These are phyloP conservation scores for Suillus ampliporus DNA, from an alignment of 768 basidiomycete genomes.

Conservation along the genomic window DNA sequence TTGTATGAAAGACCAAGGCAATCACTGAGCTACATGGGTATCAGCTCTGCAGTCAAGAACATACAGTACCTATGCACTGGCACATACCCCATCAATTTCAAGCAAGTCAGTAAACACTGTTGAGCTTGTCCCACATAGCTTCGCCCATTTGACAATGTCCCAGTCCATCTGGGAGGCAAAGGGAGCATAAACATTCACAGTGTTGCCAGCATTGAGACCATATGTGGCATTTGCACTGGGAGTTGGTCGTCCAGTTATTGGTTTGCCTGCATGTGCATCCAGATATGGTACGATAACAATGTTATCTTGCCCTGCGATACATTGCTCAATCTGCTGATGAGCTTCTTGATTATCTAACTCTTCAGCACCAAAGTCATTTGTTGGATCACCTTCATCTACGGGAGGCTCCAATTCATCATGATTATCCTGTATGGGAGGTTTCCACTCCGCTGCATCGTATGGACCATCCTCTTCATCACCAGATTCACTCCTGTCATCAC, in stretches of 20 bases:
- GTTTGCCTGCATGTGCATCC: neutral
- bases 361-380: neutral
- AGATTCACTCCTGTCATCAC: neutral
- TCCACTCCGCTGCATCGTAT: neutral
- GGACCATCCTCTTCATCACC: neutral
- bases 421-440: neutral
- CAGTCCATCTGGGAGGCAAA: constrained; percentile 44
- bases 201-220: neutral
- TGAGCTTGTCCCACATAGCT: constrained; percentile 40
- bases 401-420: too few relatives aligned
- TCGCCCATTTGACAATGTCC: constrained; percentile 49
- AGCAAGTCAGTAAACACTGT: constrained; percentile 46
- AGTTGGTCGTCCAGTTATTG: neutral
- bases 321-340: constrained; percentile 13
- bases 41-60: neutral
- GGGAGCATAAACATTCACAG: constrained; percentile 29
- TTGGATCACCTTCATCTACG: too few relatives aligned
- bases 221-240: neutral
- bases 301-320: neutral
- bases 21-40: neutral
- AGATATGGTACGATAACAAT: constrained; percentile 15
- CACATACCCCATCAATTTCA: constrained; percentile 44
- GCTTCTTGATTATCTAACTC: neutral
- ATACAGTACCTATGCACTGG: constrained; percentile 22
- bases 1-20: neutral